Conservation (phyloP, 768 basidiomycete species). For the Agaricus sinodeliciosus region DNA sequence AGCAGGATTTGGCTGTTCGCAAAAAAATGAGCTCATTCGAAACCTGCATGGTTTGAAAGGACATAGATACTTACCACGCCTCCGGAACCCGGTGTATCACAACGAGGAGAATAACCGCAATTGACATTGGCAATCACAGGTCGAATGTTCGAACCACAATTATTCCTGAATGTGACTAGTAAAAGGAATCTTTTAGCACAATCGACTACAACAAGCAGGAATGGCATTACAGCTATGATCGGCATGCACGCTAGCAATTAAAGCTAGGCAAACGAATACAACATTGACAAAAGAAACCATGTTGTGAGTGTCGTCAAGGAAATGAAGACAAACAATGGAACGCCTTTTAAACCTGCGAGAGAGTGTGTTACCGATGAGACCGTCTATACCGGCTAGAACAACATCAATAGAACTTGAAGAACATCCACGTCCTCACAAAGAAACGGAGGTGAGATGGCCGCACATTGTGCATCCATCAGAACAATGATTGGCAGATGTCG, state of each 20-base stretch:
- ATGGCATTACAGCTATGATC: slow-evolving; percentile 16
- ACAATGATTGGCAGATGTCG: too few species aligned
- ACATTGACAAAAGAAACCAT: neutral
- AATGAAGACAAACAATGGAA: too few species aligned
- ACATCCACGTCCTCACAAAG: too few species aligned
- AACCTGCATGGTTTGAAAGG: too few species aligned
- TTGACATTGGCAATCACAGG: slow-evolving; percentile 32
- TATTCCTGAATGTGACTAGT: slow-evolving; percentile 29
- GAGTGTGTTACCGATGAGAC: too few species aligned
- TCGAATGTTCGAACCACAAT: slow-evolving; percentile 22
- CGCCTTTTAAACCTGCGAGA: too few species aligned
- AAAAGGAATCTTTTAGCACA: neutral
- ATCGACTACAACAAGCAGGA: too few species aligned
- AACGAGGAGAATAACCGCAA: slow-evolving; percentile 35
- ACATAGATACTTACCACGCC: slow-evolving; percentile 21
- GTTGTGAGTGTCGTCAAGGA: neutral
- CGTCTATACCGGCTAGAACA: too few species aligned
- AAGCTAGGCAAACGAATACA: neutral
- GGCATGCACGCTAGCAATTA: slow-evolving; percentile 11
- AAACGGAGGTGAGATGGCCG: too few species aligned
- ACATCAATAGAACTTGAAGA: too few species aligned
- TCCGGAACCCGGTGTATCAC: slow-evolving; percentile 27
- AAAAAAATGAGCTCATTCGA: too few species aligned
- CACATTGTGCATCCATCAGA: too few species aligned
- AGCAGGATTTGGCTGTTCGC: slow-evolving; percentile 21